Base-by-base conservation (phyloP, 2,329 filamentous ascomycete species). In the Claviceps sp. region DNA sequence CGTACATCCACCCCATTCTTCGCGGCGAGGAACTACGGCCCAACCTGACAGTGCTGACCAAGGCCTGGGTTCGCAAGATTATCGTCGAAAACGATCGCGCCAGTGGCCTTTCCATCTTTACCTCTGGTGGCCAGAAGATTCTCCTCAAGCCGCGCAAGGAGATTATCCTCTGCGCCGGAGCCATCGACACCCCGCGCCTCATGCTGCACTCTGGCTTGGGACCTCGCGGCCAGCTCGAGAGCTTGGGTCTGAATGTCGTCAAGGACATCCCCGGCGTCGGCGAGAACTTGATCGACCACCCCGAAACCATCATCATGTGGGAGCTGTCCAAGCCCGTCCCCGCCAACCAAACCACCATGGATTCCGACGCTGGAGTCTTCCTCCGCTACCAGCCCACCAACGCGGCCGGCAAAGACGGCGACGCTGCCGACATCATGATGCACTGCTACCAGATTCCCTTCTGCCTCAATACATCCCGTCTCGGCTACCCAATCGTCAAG, bases 401-500 rank as follows among this genome's bases (percentile, higher is more conserved):
- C 62, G 85, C 87, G 2, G 66, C 70, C 6, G 74, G 75, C 56
- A 76, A 74, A 57, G 88, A 94, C 60, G 85, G 85, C 50, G 78
- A 85, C 55, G 83, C 87, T 52, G 86, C 85, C 57, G 89, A 95
- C 63, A 72, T 94, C 62, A 95, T 95, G 89, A 93, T 93, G 85
- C 89, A 95, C 73, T 95, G 89, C 78, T 95, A 95, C 74, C 89
- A 95, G 70, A 94, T 95, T 59, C 89, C 89, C 51, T 95, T 95
- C 71, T 87, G 84, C 56, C 80, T 89, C 59, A 95, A 95, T 76
- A 95, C 89, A 1, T 72, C 77, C 52, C 82, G 87, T 42, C 77
- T 95, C 11, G 89, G 89, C 58, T 95, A 82, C 63, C 74, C 73
- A 43, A 65, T 68, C 54, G 63, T 76, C 55, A 60, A 78, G 55